Base-by-base conservation (phyloP, 768 basidiomycete genomes). In the Mycena maculata region DNA sequence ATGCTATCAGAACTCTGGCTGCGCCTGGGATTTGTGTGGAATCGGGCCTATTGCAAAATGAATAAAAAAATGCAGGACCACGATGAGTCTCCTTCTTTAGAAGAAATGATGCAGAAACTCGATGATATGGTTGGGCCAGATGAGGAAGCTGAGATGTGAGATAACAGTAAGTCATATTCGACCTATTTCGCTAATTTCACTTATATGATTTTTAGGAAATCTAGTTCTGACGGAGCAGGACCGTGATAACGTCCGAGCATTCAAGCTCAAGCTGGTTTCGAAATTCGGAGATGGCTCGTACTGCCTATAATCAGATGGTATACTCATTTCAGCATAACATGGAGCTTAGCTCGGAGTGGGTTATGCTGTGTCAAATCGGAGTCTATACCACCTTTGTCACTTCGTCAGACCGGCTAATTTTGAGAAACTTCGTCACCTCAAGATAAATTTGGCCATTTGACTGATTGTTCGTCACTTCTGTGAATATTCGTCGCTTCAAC, bases 241-340 rank as follows among this genome's bases (percentile, higher is more conserved):
- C 15, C 57, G 57, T 13, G 57, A 59, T n/a, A 47, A 59, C 28
- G 27, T 59, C 57, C 42, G 57, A 8, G 42, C 28, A 7, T 44
- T 59, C 57, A 31, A 44, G 23, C 22, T 45, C 25, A 31, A 28
- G 15, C n/a, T 59, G 28, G n/a, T 52, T 4, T 52, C 50, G 23
- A 4, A n/a, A n/a, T n/a, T n/a, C n/a, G n/a, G n/a, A n/a, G 33
- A 52, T 52, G 50, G 28, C 50, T 4, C 50, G 50, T 20, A 52
- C 28, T 3, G 50, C 50, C 11, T 52, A 52, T 33, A 52, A 30
- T 15, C 30, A 31, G 16, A 52, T 52, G 50, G 50, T 52, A 16
- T 31, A 52, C 30, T 20, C 28, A n/a, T 55, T 55, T 22, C 5
- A 41, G 36, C 53, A 55, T n/a, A 55, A 55, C 13, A 38, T 38